Evolutionary conservation across 2,329 filamentous ascomycete species (phyloP).

Genomic region (Colletotrichum neosansevieriae): DNA sequence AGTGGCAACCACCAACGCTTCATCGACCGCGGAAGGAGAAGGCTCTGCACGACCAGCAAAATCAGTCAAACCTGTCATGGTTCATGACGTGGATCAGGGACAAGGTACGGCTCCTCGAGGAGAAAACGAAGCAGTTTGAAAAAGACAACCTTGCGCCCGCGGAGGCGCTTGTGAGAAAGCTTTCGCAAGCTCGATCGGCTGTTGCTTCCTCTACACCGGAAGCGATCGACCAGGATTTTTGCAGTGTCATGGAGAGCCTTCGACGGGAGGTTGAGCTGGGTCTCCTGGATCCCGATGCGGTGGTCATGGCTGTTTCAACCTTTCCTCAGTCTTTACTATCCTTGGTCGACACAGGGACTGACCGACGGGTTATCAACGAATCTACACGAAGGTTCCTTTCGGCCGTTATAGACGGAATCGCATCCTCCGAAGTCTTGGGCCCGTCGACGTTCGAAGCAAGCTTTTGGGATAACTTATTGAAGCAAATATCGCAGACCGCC

Average conservation of each 20-base stretch:
- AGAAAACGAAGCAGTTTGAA: not conserved
- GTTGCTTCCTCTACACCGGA: conserved; percentile 21
- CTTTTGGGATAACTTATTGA: conserved; percentile 30
- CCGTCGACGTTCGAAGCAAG: conserved; percentile 11
- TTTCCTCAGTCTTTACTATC: conserved; percentile 25
- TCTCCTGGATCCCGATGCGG: conserved; percentile 4
- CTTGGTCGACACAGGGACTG: conserved; percentile 1
- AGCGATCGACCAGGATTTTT: conserved; percentile 15
- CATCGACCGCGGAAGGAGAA: conserved; percentile 46
- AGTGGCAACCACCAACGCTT: conserved; percentile 63
- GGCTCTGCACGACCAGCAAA: conserved; percentile 19
- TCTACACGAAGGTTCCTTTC: conserved; percentile 33
- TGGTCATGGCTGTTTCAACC: conserved; percentile 24
- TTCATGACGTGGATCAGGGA: not conserved
- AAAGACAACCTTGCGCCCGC: not conserved
- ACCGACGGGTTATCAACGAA: not conserved
- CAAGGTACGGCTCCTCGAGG: not conserved
- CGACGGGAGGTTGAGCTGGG: conserved; percentile 33
- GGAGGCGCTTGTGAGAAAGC: conserved; percentile 8
- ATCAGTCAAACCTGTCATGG: not conserved
- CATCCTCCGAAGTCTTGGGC: conserved; percentile 27
- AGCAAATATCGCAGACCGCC: conserved; percentile 20
- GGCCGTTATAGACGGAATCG: conserved; percentile 38
- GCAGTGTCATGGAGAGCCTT: conserved; percentile 22
- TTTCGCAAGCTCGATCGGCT: conserved; percentile 32